Conservation (phyloP, 192 early-diverging fungal genomes). For the Coemansia sp. region DNA sequence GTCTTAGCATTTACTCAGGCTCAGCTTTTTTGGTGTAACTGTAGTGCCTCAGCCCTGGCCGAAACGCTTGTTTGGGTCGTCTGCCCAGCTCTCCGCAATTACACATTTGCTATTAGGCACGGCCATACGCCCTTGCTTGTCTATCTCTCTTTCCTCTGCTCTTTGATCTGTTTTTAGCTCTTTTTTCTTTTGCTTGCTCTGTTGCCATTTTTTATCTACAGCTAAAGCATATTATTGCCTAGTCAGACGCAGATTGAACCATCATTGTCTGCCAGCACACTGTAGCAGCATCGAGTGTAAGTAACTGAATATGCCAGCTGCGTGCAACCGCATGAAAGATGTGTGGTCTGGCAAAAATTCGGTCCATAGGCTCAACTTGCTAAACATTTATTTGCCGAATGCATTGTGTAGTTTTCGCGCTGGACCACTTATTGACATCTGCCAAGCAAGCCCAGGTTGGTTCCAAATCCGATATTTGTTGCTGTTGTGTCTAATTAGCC, state of each 20-base stretch:
- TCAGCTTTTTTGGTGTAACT: background rate
- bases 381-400: background rate
- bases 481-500: background rate
- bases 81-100: background rate
- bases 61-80: slow-evolving; percentile 2
- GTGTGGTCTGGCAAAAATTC: too few relatives aligned
- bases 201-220: background rate
- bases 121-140: background rate
- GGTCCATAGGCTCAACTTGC: too few relatives aligned
- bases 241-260: background rate
- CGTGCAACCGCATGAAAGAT: background rate
- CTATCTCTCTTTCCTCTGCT: background rate
- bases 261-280: background rate
- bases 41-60: background rate
- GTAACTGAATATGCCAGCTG: background rate
- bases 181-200: background rate
- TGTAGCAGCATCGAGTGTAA: background rate
- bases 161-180: background rate
- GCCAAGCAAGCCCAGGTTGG: slow-evolving; percentile 1
- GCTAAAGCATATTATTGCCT: background rate
- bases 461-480: background rate
- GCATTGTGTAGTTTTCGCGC: background rate
- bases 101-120: background rate
- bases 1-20: slow-evolving; percentile 6
- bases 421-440: background rate